Percentiles rank a stretch among this genome's conserved stretches.
Evolutionary conservation across 257 asterid species (phyloP).

Genomic region (Solanum paucissectum): DNA sequence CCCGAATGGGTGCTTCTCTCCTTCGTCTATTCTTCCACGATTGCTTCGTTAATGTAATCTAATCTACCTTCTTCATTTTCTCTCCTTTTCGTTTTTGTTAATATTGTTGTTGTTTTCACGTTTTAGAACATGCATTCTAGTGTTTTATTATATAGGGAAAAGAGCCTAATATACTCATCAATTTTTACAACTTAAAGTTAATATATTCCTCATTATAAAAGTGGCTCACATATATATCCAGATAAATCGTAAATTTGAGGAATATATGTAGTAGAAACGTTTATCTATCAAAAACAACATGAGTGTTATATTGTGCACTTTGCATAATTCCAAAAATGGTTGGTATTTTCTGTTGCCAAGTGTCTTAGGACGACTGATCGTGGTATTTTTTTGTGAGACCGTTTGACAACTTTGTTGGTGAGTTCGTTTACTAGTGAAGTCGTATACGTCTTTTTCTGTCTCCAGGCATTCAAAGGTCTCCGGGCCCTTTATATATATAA

Average conservation of each 20-base stretch:
- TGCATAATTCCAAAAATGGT: neutral
- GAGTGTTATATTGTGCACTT: neutral
- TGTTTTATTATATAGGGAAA: neutral
- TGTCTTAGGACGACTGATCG: neutral
- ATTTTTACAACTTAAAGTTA: too few species aligned
- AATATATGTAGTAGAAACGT: neutral
- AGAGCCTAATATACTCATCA: neutral
- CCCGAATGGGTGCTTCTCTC: conserved; percentile 92
- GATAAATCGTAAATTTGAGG: too few species aligned
- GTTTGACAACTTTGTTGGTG: neutral
- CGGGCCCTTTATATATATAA: neutral
- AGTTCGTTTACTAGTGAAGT: neutral
- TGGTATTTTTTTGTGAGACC: neutral
- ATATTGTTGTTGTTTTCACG: neutral
- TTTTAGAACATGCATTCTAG: neutral
- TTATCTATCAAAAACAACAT: neutral
- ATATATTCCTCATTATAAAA: too few species aligned
- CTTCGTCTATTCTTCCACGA: conserved; percentile 85
- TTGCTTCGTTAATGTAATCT: conserved; percentile 75
- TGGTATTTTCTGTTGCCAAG: neutral
- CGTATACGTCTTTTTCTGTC: neutral
- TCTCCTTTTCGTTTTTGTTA: neutral
- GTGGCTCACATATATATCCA: neutral
- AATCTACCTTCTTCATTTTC: neutral
- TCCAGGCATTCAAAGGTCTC: neutral